phyloP scores from a whole-genome alignment of 177 flowering plant genomes.

The Vitis hybrid region DNA sequence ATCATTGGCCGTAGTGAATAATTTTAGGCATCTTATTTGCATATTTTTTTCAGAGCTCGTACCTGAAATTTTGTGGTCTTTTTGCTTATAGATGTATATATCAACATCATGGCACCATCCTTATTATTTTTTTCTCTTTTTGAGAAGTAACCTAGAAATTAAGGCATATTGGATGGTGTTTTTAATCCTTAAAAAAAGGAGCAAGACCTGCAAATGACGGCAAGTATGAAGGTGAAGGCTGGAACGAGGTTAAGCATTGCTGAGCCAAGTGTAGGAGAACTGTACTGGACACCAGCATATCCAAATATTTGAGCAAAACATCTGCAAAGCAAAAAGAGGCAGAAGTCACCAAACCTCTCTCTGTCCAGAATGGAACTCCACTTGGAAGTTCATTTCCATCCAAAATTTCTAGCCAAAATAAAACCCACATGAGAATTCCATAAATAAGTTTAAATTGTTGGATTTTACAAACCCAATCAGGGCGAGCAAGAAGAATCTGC shows the following conservation, averaged over 20 bases:
- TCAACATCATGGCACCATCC: too few species aligned
- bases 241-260: slow-evolving; percentile 22
- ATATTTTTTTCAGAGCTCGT: too few species aligned
- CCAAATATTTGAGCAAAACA: background rate
- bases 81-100: too few species aligned
- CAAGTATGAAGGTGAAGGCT: slow-evolving; percentile 26
- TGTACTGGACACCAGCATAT: slow-evolving; percentile 13
- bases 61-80: too few species aligned
- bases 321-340: background rate
- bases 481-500: slow-evolving; percentile 3
- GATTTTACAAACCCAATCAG: background rate
- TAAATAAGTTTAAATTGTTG: background rate
- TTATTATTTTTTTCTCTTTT: too few species aligned
- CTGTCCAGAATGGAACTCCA: background rate
- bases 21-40: too few species aligned
- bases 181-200: background rate
- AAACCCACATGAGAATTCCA: background rate
- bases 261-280: slow-evolving; percentile 22
- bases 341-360: background rate
- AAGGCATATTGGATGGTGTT: background rate
- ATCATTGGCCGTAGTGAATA: too few species aligned
- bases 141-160: too few species aligned
- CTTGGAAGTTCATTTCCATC: too few species aligned
- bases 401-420: too few species aligned
- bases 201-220: slow-evolving; percentile 13